phyloP scores from a whole-genome alignment of 2,329 filamentous ascomycete genomes.

The Arthrobotrys sphaeroides region DNA sequence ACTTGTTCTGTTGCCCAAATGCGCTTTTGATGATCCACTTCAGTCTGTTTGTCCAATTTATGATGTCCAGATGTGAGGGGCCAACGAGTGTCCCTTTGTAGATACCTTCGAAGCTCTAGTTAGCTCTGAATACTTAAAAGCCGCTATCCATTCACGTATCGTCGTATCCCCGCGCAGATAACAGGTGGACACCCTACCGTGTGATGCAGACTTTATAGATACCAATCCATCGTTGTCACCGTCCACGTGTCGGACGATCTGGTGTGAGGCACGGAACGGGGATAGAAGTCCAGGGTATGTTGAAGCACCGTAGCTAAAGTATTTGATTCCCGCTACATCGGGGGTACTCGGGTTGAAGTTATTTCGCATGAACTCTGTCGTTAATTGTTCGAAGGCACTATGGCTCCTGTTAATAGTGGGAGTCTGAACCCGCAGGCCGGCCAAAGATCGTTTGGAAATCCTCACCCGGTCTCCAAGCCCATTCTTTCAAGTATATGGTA shows the following conservation, averaged over 20 bases:
- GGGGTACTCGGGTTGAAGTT: slow-evolving; percentile 70
- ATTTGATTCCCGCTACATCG: slow-evolving; percentile 67
- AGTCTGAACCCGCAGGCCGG: no score
- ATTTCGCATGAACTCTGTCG: slow-evolving; percentile 68
- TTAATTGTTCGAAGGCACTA: slow-evolving; percentile 70
- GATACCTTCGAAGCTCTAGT: slow-evolving; percentile 61
- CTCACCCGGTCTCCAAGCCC: slow-evolving; percentile 66
- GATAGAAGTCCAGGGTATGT: slow-evolving; percentile 54
- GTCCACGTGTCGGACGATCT: slow-evolving; percentile 66
- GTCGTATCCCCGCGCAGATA: no score
- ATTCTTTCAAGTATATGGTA: slow-evolving; percentile 66
- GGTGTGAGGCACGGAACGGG: slow-evolving; percentile 68
- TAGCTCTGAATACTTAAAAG: not conserved
- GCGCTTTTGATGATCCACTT: slow-evolving; percentile 66
- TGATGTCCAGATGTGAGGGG: slow-evolving; percentile 72
- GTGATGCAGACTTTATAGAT: slow-evolving; percentile 72
- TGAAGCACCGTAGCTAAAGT: slow-evolving; percentile 72
- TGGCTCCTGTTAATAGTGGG: no score
- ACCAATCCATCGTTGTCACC: slow-evolving; percentile 75
- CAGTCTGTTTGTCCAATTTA: slow-evolving; percentile 74
- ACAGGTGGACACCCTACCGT: slow-evolving; percentile 9
- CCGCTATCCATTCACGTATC: no score
- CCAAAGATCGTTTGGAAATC: not conserved
- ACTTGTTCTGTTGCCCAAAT: slow-evolving; percentile 67
- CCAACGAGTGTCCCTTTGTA: slow-evolving; percentile 72